Evolutionary conservation across 2,329 filamentous ascomycete species (phyloP).

Genomic region (Esteya vermicola): DNA sequence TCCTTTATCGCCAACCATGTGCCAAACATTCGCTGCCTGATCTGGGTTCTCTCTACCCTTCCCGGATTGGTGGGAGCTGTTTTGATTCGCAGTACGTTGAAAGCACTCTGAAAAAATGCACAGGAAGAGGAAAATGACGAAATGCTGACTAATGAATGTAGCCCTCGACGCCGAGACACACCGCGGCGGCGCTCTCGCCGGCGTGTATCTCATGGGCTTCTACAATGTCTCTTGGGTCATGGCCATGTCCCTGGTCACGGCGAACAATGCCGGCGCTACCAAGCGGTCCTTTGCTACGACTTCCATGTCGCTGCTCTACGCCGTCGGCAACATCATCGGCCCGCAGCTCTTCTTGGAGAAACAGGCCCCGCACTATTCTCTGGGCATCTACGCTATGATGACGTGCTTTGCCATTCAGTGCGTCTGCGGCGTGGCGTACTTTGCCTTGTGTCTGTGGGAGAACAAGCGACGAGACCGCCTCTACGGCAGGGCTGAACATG

Average conservation of each 20-base stretch:
- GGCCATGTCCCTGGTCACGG: conserved; percentile 1
- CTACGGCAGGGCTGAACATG: neutral
- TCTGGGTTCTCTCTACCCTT: neutral
- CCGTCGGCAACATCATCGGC: neutral
- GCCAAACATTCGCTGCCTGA: neutral
- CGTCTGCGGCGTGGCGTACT: neutral
- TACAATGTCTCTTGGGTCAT: conserved; percentile 1
- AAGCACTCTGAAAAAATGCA: too few relatives aligned
- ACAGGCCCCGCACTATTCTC: neutral
- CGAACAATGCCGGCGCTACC: conserved; percentile 1
- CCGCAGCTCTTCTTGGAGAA: neutral
- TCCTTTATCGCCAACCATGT: neutral
- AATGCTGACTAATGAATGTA: too few relatives aligned
- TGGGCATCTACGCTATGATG: neutral
- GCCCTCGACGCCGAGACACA: neutral
- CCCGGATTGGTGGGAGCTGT: neutral
- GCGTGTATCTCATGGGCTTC: neutral
- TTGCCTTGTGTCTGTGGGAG: neutral
- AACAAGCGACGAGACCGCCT: neutral
- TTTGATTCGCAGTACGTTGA: neutral
- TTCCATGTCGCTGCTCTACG: neutral
- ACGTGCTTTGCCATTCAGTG: neutral
- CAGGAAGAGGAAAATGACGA: too few relatives aligned
- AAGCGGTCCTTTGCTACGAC: neutral
- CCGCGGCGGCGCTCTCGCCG: neutral